These are phyloP conservation scores for Sodiomyces alkalinus DNA, from an alignment of 2,329 filamentous ascomycete genomes.

Conservation along the genomic window DNA sequence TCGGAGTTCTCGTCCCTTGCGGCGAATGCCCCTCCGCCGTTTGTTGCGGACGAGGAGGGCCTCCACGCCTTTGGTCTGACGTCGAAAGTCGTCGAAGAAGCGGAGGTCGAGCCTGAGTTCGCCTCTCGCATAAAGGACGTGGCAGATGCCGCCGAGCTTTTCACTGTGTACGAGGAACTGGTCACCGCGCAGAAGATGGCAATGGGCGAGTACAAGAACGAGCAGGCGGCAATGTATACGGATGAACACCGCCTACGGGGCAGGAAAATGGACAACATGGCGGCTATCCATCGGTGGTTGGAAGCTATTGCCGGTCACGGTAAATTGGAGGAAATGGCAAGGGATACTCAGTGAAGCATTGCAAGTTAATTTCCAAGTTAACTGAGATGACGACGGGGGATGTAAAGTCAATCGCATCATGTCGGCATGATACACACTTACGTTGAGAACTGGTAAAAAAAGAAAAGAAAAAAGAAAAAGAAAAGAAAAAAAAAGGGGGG, in stretches of 20 bases:
- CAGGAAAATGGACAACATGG: conserved; percentile 52
- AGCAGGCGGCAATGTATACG: conserved; percentile 26
- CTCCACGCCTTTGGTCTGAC: conserved; percentile 17
- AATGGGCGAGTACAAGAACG: conserved; percentile 30
- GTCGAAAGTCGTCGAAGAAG: conserved; percentile 10
- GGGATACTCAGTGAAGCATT: too few relatives aligned
- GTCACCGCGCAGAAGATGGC: conserved; percentile 24
- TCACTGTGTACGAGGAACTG: conserved; percentile 22
- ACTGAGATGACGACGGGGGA: neutral
- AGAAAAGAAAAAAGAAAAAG: too few relatives aligned
- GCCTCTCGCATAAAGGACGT: too few relatives aligned
- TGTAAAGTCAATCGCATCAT: neutral
- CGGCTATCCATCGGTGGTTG: conserved; percentile 54
- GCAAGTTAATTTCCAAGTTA: conserved; percentile 4
- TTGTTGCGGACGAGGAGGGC: conserved; percentile 10
- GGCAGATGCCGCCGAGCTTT: conserved; percentile 13
- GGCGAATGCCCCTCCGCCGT: conserved; percentile 3
- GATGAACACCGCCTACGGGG: conserved; percentile 37
- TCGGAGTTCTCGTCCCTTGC: conserved; percentile 2
- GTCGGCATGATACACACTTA: neutral
- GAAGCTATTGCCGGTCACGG: conserved; percentile 53
- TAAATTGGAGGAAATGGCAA: conserved; percentile 31
- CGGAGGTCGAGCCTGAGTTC: too few relatives aligned
- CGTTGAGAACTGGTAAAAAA: too few relatives aligned
- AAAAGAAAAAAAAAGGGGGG: too few relatives aligned